Conservation (phyloP, 345 rosid species). For the Populus euphratica region DNA sequence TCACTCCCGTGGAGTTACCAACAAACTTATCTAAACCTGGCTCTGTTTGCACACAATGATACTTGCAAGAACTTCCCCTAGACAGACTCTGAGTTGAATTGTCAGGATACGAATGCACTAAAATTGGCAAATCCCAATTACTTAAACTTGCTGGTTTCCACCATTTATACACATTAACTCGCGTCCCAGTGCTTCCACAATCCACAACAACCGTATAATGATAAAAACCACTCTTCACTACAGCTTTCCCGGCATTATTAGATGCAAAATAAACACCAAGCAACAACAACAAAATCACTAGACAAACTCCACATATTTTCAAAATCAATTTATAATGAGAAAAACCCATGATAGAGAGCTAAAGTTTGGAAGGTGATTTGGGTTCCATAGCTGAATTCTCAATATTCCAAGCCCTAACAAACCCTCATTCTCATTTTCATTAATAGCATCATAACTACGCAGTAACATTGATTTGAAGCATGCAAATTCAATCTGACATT, state of each 20-base stretch:
- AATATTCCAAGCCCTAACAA: slow-evolving; percentile 13
- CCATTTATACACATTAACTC: slow-evolving; percentile 46
- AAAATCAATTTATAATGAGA: slow-evolving; percentile 17
- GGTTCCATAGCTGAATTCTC: slow-evolving; percentile 32
- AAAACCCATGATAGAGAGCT: slow-evolving; percentile 23
- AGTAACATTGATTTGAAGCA: too few relatives aligned
- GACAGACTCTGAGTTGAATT: slow-evolving; percentile 20
- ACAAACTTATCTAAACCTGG: slow-evolving; percentile 56
- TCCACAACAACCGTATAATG: slow-evolving; percentile 48
- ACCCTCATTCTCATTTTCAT: neutral
- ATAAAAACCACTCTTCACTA: slow-evolving; percentile 11
- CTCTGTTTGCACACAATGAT: slow-evolving; percentile 62
- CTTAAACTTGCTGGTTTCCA: slow-evolving; percentile 33
- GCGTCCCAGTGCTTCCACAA: slow-evolving; percentile 66
- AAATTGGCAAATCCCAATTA: slow-evolving; percentile 28
- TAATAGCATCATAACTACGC: too few relatives aligned
- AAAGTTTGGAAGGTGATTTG: slow-evolving; percentile 50
- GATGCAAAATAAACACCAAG: slow-evolving; percentile 23
- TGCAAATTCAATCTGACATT: too few relatives aligned
- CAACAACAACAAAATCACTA: slow-evolving; percentile 23
- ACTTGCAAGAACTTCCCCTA: slow-evolving; percentile 36
- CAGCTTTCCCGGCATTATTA: slow-evolving; percentile 1
- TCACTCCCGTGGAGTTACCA: slow-evolving; percentile 47
- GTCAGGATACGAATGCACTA: slow-evolving; percentile 45
- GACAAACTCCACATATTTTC: slow-evolving; percentile 11